Conservation (phyloP, 306 rosid species). For the Prunus mongolica region DNA sequence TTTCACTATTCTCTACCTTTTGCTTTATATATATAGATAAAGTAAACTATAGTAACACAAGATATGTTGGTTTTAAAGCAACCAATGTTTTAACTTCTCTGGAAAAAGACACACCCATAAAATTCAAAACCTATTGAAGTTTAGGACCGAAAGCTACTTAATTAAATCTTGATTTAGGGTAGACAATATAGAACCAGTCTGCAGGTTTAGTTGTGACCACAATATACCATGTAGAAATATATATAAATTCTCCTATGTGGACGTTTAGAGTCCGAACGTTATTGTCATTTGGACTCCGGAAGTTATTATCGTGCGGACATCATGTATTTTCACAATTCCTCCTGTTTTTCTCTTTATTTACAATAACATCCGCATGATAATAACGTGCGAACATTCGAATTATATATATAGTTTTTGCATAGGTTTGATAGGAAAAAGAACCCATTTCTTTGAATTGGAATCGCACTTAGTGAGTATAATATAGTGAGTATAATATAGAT, state of each 20-base stretch:
- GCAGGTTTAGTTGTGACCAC: not conserved
- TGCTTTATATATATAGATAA: too few relatives aligned
- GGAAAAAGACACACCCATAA: not conserved
- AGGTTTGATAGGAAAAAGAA: not conserved
- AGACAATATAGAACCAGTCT: not conserved
- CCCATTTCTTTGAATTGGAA: not conserved
- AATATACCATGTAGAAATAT: not conserved
- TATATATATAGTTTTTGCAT: not conserved
- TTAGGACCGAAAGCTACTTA: not conserved
- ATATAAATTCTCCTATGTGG: too few relatives aligned
- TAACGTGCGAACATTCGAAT: fast-evolving
- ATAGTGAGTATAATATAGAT: too few relatives aligned
- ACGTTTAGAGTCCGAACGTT: too few relatives aligned
- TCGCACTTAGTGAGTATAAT: too few relatives aligned
- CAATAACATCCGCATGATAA: too few relatives aligned
- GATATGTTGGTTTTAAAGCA: not conserved
- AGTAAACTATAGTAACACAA: too few relatives aligned
- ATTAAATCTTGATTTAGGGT: not conserved
- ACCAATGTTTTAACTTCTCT: not conserved
- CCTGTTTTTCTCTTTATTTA: too few relatives aligned
- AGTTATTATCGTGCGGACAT: too few relatives aligned
- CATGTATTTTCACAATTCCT: too few relatives aligned
- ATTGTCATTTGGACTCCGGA: too few relatives aligned
- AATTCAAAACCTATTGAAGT: not conserved
- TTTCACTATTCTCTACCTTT: too few relatives aligned